Base-by-base conservation (phyloP, 2,329 filamentous ascomycete species). In the Chalaropsis thielavioides region DNA sequence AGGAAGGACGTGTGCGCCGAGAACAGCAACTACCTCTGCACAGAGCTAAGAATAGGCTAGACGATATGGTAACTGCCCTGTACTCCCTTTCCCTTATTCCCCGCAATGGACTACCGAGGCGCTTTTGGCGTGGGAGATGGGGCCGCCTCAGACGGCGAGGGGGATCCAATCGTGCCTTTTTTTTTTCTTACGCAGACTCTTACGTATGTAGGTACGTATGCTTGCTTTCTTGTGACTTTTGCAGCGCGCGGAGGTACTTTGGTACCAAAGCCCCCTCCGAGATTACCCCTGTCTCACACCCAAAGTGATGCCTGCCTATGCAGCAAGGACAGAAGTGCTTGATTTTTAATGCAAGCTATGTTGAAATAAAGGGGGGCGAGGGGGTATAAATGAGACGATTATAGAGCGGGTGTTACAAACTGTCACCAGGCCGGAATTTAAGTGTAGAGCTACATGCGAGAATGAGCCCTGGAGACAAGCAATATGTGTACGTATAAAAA, bases 141-240 rank as follows among this genome's bases (percentile, higher is more conserved):
- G 49, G 6, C 24, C 10, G 7, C 5, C 6, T 22, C 11, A 15
- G 31, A 35, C 17, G 10, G 24, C 54, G 17, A 58, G 7, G 17
- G 10, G 24, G 17, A 58, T 10, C 15, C 17, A 58, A 35, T 17
- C 17, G n/a, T 61, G n/a, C n/a, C 7, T 61, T 2, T 61, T 22
- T 22, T 1, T 22, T 61, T 40, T 61, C 35, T 40, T 43, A 61
- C 58, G 40, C 40, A 61, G 22, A 19, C 40, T 15, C 58, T 41
- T 61, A 61, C 58, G 58, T 61, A 61, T 43, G 49, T 2, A 56
- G 19, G 38, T 61, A 43, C 13, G 38, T 61, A 61, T 41, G 58
- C 24, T 22, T 61, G 58, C 40, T 22, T 61, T 35, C 40, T 24
- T 58, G 54, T 58, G 54, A n/a, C 27, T 58, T 58, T 58, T 58